Evolutionary conservation across 805 yeast genomes (phyloP).

Genomic region (Candida jianshihensis): DNA sequence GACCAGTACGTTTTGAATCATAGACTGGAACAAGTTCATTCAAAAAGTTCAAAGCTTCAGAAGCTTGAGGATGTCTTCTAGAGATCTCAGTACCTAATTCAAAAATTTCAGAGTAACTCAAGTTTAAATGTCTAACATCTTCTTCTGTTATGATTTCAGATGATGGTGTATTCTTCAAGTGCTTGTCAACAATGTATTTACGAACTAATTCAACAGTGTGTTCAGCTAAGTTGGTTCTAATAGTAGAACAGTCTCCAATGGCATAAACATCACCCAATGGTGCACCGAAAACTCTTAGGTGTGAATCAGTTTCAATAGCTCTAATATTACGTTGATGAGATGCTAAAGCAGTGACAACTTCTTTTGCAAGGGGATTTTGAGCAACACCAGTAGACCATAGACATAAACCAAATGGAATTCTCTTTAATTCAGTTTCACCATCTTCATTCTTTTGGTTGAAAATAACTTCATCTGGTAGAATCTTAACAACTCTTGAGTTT

Average conservation of each 20-base stretch:
- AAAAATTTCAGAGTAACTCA: conserved; percentile 41
- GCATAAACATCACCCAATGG: conserved; percentile 64
- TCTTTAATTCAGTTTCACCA: conserved; percentile 33
- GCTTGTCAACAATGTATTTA: conserved; percentile 37
- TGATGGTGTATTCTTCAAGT: conserved; percentile 27
- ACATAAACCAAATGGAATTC: conserved; percentile 60
- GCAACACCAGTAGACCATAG: conserved; percentile 76
- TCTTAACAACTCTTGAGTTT: conserved; percentile 56
- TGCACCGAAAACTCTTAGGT: conserved; percentile 61
- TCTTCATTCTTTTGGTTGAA: conserved; percentile 46
- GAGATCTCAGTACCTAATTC: conserved; percentile 42
- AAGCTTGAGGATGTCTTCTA: conserved; percentile 48
- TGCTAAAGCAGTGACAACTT: conserved; percentile 41
- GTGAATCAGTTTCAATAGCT: conserved; percentile 75
- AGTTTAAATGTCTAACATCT: conserved; percentile 41
- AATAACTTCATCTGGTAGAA: conserved; percentile 48
- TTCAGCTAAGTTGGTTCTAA: conserved; percentile 51
- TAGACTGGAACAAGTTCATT: conserved; percentile 46
- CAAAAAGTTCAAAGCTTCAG: conserved; percentile 45
- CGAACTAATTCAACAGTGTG: conserved; percentile 47
- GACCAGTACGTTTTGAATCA: conserved; percentile 41
- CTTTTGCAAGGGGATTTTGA: conserved; percentile 53
- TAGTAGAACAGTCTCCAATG: conserved; percentile 66
- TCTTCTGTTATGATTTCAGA: conserved; percentile 38
- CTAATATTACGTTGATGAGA: conserved; percentile 50